A percentile compares a stretch with the other conserved stretches of the same genome.
Evolutionary conservation across 2,329 filamentous ascomycete genomes (phyloP).

Genomic region (Podosphaera fusca): DNA sequence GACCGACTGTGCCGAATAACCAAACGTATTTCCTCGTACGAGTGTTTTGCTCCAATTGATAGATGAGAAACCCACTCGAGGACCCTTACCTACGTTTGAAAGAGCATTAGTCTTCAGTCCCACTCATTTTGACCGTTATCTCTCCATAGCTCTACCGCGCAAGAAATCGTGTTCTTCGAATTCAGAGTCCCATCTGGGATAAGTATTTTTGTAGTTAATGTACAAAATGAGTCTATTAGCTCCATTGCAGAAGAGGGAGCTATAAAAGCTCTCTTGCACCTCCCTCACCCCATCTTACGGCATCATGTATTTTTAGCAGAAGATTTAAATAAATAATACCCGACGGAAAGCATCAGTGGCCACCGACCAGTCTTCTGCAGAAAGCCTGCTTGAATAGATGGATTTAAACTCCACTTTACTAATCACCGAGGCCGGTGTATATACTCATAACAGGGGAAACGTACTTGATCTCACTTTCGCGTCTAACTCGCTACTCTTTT

Average conservation of each 20-base stretch:
- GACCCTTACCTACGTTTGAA: background rate
- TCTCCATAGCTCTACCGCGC: too few relatives aligned
- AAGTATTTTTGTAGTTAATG: background rate
- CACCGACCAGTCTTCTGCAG: too few relatives aligned
- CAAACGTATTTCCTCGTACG: background rate
- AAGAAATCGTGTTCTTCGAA: background rate
- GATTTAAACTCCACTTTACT: too few relatives aligned
- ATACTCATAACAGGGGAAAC: background rate
- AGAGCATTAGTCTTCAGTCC: background rate
- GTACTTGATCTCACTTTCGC: background rate
- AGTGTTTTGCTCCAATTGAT: background rate
- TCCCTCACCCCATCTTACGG: too few relatives aligned
- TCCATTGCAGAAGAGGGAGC: background rate
- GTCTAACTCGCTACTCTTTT: background rate
- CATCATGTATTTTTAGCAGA: too few relatives aligned
- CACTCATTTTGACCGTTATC: too few relatives aligned
- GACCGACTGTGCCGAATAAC: background rate
- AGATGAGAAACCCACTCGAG: background rate
- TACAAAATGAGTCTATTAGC: background rate
- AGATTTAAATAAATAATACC: too few relatives aligned
- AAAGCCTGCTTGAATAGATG: too few relatives aligned
- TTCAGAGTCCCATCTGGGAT: background rate
- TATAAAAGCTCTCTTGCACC: too few relatives aligned
- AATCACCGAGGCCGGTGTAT: background rate
- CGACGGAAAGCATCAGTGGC: too few relatives aligned